Conservation (phyloP, 202 grass and related monocot genomes). For the Cymbopogon flexuosus region DNA sequence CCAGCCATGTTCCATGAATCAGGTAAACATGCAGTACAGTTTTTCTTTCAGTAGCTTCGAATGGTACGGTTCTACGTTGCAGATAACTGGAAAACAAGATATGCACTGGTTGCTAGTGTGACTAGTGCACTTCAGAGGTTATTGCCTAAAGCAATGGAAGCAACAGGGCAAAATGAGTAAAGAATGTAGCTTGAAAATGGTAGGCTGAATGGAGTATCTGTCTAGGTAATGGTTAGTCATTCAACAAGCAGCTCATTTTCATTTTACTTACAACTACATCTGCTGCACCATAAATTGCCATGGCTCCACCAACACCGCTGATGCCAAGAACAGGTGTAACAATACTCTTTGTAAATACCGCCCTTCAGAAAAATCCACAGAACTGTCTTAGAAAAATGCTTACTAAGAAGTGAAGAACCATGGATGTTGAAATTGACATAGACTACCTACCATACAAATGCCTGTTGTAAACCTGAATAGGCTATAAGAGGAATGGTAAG, state of each 20-base stretch:
- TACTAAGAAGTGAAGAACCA: not conserved
- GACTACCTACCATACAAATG: constrained; percentile 78
- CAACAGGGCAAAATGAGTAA: not conserved
- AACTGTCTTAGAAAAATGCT: constrained; percentile 3
- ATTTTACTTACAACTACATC: constrained; percentile 79
- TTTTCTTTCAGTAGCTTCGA: not conserved
- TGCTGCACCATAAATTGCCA: constrained; percentile 90
- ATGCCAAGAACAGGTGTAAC: constrained; percentile 91
- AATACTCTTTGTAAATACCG: constrained; percentile 87
- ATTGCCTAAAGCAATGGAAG: constrained; percentile 14
- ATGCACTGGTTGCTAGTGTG: not conserved
- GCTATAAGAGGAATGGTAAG: constrained; percentile 75
- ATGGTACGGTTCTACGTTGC: not conserved
- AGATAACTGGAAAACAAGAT: constrained; percentile 9
- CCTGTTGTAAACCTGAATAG: constrained; percentile 93
- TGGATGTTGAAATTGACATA: not conserved
- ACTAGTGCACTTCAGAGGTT: not conserved
- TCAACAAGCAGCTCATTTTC: not conserved
- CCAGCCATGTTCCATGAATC: constrained; percentile 9
- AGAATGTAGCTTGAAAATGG: not conserved
- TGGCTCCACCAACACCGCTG: constrained; percentile 85
- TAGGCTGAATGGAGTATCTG: not conserved
- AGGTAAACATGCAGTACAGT: not conserved
- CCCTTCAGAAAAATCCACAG: constrained; percentile 45
- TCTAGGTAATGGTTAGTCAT: not conserved